phyloP scores from a whole-genome alignment of 2,329 filamentous ascomycete genomes.

The Pyrenochaeta sp. region DNA sequence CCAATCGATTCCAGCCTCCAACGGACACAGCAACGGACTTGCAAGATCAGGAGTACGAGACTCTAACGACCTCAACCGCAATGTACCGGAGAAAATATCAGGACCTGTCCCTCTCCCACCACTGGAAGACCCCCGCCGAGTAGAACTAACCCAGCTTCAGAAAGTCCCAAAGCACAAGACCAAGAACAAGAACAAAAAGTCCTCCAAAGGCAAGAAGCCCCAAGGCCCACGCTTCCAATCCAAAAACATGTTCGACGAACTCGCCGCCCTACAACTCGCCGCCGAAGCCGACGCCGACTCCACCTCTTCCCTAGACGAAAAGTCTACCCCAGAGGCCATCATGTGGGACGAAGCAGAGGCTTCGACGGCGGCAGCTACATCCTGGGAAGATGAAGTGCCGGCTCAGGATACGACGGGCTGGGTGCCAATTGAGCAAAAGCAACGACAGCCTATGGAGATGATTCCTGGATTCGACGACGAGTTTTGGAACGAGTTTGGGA shows the following conservation, averaged over 20 bases:
- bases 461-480: constrained; percentile 60
- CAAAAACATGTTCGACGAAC: constrained; percentile 36
- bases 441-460: constrained; percentile 47
- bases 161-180: too few species aligned
- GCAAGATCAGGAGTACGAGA: constrained; percentile 9
- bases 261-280: too few species aligned
- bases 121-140: constrained; percentile 2
- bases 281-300: constrained; percentile 3
- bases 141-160: too few species aligned
- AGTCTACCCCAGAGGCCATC: constrained; percentile 1
- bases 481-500: constrained; percentile 67
- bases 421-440: constrained; percentile 24
- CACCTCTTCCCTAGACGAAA: constrained; percentile 19
- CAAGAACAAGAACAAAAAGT: constrained; percentile 8
- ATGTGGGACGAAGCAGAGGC: constrained; percentile 5
- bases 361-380: constrained; percentile 3
- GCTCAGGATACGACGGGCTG: constrained; percentile 26
- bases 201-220: too few species aligned
- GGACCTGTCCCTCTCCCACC: constrained; percentile 24
- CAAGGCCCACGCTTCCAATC: constrained; percentile 31
- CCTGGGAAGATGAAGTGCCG: constrained; percentile 30
- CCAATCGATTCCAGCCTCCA: neutral
- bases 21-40: constrained; percentile 10
- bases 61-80: constrained; percentile 15
- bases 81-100: constrained; percentile 25